Evolutionary conservation across 2,329 filamentous ascomycete species (phyloP).

Genomic region (Knoxdaviesia proteae): DNA sequence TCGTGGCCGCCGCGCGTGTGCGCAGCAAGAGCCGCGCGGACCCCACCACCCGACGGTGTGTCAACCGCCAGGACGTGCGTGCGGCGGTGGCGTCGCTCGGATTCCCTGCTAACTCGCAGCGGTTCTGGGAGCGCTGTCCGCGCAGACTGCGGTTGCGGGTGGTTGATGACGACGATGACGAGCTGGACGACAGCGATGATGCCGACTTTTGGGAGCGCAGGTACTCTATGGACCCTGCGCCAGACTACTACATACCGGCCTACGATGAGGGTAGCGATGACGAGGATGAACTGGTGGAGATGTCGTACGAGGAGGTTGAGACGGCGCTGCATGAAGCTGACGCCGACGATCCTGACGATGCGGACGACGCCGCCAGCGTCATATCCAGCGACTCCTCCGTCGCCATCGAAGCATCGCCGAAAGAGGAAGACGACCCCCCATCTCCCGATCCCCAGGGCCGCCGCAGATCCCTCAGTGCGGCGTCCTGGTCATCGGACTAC

Average conservation of each 20-base stretch:
- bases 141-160: slow-evolving; percentile 28
- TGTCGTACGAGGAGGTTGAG: slow-evolving; percentile 25
- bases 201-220: neutral
- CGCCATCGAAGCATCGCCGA: neutral
- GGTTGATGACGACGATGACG: slow-evolving; percentile 13
- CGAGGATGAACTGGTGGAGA: slow-evolving; percentile 9
- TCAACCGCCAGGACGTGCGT: slow-evolving; percentile 18
- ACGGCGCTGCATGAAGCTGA: slow-evolving; percentile 10
- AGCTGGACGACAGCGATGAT: slow-evolving; percentile 6
- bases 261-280: slow-evolving; percentile 7
- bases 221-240: neutral
- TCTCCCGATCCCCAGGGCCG: too few species aligned
- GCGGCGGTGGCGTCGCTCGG: slow-evolving; percentile 27
- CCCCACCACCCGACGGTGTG: slow-evolving; percentile 8
- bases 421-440: neutral
- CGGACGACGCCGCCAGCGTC: too few species aligned
- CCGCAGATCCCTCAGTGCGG: too few species aligned
- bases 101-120: slow-evolving; percentile 14
- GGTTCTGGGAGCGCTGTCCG: slow-evolving; percentile 27
- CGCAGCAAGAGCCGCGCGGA: slow-evolving; percentile 22
- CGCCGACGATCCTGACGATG: slow-evolving; percentile 8
- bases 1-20: slow-evolving; percentile 49
- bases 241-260: slow-evolving; percentile 2
- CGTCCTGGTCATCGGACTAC: too few species aligned
- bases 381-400: too few species aligned